Evolutionary conservation across 83 land plant genomes (phyloP).

Genomic region (Larix sibirica): DNA sequence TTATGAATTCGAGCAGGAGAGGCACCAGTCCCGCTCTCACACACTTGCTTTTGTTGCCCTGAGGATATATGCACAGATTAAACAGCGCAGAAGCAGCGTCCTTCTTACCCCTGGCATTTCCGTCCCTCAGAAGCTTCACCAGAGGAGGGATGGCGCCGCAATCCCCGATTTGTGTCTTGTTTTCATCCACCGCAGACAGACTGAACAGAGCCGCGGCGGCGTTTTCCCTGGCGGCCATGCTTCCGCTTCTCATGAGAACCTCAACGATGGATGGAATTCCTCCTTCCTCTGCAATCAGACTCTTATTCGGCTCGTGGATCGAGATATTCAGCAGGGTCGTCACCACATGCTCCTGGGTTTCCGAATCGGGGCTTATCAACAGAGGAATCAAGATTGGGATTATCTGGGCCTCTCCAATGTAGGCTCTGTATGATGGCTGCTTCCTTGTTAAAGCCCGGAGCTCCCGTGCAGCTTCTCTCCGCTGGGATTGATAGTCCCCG

Average conservation of each 20-base stretch:
- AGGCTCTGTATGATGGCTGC: slow-evolving; percentile 45
- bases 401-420: slow-evolving; percentile 44
- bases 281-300: slow-evolving; percentile 65
- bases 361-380: slow-evolving; percentile 33
- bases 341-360: slow-evolving; percentile 68
- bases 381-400: slow-evolving; percentile 49
- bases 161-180: slow-evolving; percentile 69
- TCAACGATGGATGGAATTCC: slow-evolving; percentile 54
- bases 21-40: slow-evolving; percentile 59
- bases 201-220: slow-evolving; percentile 81
- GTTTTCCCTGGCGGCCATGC: slow-evolving; percentile 56
- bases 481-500: slow-evolving; percentile 18
- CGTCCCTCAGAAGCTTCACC: slow-evolving; percentile 53
- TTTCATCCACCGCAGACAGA: slow-evolving; percentile 69
- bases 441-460: slow-evolving; percentile 64
- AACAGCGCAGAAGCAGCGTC: slow-evolving; percentile 83
- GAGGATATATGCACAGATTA: slow-evolving; percentile 49
- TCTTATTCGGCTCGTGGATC: slow-evolving; percentile 73
- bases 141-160: slow-evolving; percentile 62
- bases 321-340: slow-evolving; percentile 71
- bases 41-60: slow-evolving; percentile 65
- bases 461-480: slow-evolving; percentile 61
- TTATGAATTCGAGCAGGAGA: slow-evolving; percentile 38
- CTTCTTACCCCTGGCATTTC: slow-evolving; percentile 58
- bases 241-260: slow-evolving; percentile 47